Evolutionary conservation across 345 rosid genomes (phyloP), one percentile per base, ranked within the genome.

Genomic region (Eutrema japonicum): DNA sequence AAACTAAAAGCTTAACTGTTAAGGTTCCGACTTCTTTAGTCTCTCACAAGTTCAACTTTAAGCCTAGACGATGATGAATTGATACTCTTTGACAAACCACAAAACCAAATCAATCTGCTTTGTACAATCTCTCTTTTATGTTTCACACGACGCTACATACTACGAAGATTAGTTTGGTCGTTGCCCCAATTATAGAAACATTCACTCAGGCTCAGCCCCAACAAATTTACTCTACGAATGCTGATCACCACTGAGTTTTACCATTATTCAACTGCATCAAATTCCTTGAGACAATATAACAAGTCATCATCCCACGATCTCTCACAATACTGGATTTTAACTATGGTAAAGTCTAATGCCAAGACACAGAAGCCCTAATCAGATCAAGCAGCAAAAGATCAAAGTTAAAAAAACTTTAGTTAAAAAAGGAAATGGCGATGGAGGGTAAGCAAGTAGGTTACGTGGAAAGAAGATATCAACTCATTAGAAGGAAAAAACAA

Each of bases 401-500:
- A 54, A 54, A 54, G 18, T 32, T 38, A 38, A n/a, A 53, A 52
- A 41, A 30, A 30, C 32, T 30, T 1, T 41, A 37, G 56, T 55
- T 57, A 48, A 35, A 13, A 14, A 45, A 16, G 16, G 16, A 16
- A 16, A 16, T 16, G 16, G 16, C 16, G 16, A 16, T 16, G 16
- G 16, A 16, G 16, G 52, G 45, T 51, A 59, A 41, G 26, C 2
- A 58, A 57, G 67, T 41, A 66, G 62, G 69, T 61, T 33, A 75
- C 74, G 74, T 75, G 79, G 79, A 30, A 12, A 0, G 61, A 75
- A 61, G 57, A 68, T 60, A 75, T 68, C 74, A 76, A 68, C 70
- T 3, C 73, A 67, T 41, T 18, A 41, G 9, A 38, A 13, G 26
- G 16, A n/a, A n/a, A n/a, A n/a, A n/a, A n/a, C n/a, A 22, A 22